Evolutionary conservation across 2,329 filamentous ascomycete genomes (phyloP).

Genomic region (Paramyrothecium sp.): DNA sequence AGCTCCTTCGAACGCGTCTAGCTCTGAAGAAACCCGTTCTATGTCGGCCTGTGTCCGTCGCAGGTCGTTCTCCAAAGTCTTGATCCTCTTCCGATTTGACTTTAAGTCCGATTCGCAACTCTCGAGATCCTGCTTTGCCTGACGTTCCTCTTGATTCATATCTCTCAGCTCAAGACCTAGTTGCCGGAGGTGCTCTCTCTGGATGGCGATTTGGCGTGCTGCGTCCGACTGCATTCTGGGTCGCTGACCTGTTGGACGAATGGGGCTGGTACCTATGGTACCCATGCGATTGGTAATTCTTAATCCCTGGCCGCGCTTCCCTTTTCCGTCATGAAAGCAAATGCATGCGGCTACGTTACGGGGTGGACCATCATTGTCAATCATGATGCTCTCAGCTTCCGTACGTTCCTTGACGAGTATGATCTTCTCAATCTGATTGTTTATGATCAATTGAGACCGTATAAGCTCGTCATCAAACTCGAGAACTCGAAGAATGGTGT

Average conservation of each 20-base stretch:
- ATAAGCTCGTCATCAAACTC: slow-evolving; percentile 80
- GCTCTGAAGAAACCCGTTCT: slow-evolving; percentile 47
- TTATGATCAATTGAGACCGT: slow-evolving; percentile 80
- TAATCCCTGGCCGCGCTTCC: slow-evolving; percentile 54
- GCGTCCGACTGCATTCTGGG: slow-evolving; percentile 81
- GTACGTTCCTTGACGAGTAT: slow-evolving; percentile 69
- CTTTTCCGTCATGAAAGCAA: slow-evolving; percentile 59
- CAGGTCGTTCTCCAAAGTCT: slow-evolving; percentile 47
- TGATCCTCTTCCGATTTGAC: slow-evolving; percentile 37
- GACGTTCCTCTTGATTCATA: slow-evolving; percentile 46
- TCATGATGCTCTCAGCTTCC: slow-evolving; percentile 70
- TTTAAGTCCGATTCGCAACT: slow-evolving; percentile 44
- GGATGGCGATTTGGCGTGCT: slow-evolving; percentile 60
- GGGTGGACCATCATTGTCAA: slow-evolving; percentile 53
- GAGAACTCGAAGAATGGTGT: slow-evolving; percentile 78
- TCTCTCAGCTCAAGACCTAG: slow-evolving; percentile 54
- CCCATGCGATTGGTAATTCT: slow-evolving; percentile 49
- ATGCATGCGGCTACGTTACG: slow-evolving; percentile 74
- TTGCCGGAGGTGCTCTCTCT: slow-evolving; percentile 48
- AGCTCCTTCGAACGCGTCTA: slow-evolving; percentile 66
- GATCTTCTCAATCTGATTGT: slow-evolving; percentile 77
- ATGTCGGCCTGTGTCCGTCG: slow-evolving; percentile 63
- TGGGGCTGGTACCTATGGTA: slow-evolving; percentile 39
- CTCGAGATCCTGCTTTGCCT: slow-evolving; percentile 46
- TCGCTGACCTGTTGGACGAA: slow-evolving; percentile 45